phyloP scores from a whole-genome alignment of 73 alveolate species.

The Durusdinium trenchii region DNA sequence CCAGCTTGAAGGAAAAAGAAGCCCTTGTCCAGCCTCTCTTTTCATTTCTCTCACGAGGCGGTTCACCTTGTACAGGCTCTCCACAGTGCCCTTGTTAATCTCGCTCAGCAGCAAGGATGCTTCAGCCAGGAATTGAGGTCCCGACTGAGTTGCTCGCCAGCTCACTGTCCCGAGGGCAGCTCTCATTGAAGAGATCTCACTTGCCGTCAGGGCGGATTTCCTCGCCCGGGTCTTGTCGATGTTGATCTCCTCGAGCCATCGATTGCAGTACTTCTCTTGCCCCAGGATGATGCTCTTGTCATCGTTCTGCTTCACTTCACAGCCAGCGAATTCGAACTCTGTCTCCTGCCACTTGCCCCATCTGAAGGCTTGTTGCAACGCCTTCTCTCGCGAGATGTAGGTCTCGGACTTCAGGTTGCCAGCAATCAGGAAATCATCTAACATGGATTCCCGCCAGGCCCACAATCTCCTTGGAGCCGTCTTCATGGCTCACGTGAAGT shows the following conservation, averaged over 20 bases:
- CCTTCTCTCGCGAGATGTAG: not conserved
- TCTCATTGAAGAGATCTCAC: not conserved
- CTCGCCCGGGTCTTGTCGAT: not conserved
- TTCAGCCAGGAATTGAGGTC: not conserved
- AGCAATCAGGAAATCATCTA: conserved; percentile 20
- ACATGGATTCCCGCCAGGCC: conserved; percentile 19
- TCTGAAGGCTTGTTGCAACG: not conserved
- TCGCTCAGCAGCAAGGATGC: not conserved
- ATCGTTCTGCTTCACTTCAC: not conserved
- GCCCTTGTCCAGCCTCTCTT: not conserved
- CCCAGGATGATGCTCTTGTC: not conserved
- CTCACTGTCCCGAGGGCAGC: not conserved
- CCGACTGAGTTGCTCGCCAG: conserved; percentile 8
- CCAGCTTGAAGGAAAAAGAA: not conserved
- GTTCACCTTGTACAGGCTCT: not conserved
- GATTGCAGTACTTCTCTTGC: not conserved
- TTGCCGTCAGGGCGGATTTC: not conserved
- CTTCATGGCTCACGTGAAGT: not conserved
- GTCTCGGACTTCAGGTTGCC: not conserved
- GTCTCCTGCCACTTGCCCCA: conserved; percentile 1
- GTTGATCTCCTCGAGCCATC: not conserved
- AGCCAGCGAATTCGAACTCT: conserved; percentile 4
- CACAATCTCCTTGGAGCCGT: no score
- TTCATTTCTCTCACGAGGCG: not conserved
- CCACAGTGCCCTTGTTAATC: not conserved